Percentiles rank a stretch among this genome's conserved stretches.
Conservation (phyloP, 495 filamentous ascomycete genomes). For the Talaromyces proteolyticus region DNA sequence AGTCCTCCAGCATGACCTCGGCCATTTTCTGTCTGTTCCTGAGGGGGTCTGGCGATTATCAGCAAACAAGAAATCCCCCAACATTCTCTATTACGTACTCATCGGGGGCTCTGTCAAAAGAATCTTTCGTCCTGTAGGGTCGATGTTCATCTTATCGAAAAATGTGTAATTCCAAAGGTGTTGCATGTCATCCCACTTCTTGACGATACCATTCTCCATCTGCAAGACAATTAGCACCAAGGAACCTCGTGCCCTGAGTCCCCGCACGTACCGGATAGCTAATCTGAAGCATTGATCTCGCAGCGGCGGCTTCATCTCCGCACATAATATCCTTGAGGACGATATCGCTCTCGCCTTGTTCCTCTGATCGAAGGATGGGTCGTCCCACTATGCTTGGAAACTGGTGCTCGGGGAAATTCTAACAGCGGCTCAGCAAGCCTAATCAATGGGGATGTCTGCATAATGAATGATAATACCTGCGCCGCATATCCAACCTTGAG, state of each 20-base stretch:
- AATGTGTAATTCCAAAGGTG: slow-evolving; percentile 99
- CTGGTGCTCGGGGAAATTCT: slow-evolving; percentile 99
- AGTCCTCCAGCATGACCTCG: slow-evolving; percentile 97
- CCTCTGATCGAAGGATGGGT: slow-evolving; percentile 94
- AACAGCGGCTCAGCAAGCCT: slow-evolving; percentile 5
- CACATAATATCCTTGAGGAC: slow-evolving; percentile 99
- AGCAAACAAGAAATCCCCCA: background rate
- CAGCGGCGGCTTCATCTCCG: slow-evolving; percentile 94
- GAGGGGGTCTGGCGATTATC: slow-evolving; percentile 53
- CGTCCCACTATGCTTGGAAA: slow-evolving; percentile 98
- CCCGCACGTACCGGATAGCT: slow-evolving; percentile 73
- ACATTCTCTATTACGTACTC: slow-evolving; percentile 30
- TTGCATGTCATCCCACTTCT: slow-evolving; percentile 99
- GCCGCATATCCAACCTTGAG: slow-evolving; percentile 98
- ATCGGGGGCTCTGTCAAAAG: slow-evolving; percentile 96
- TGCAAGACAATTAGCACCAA: slow-evolving; percentile 31
- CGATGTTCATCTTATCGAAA: slow-evolving; percentile 89
- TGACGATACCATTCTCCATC: slow-evolving; percentile 99
- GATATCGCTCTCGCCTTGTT: slow-evolving; percentile 61
- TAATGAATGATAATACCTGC: slow-evolving; percentile 46
- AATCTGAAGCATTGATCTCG: slow-evolving; percentile 94
- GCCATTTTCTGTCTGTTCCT: slow-evolving; percentile 96
- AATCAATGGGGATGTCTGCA: slow-evolving; percentile 9
- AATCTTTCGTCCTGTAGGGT: slow-evolving; percentile 91
- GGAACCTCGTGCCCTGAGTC: slow-evolving; percentile 8